These are phyloP conservation scores for Phytopythium vexans DNA, from an alignment of 352 stramenopile species.

Conservation along the genomic window DNA sequence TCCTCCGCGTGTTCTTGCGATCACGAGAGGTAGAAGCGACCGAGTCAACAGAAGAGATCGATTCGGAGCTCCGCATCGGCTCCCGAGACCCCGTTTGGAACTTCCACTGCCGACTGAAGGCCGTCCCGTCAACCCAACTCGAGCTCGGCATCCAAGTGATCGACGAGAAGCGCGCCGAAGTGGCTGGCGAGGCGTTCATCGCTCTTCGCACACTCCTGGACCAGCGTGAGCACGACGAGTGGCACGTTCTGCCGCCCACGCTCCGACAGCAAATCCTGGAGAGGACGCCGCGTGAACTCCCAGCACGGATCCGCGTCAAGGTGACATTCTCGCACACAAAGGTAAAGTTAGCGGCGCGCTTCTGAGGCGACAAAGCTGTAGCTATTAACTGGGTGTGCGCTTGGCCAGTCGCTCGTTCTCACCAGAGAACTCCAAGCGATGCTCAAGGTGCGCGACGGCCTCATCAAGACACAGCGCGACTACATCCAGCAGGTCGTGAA, in stretches of 20 bases:
- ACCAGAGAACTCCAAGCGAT: slow-evolving; percentile 45
- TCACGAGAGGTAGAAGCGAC: background rate
- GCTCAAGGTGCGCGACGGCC: slow-evolving; percentile 25
- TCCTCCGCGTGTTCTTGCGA: slow-evolving; percentile 42
- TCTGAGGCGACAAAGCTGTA: background rate
- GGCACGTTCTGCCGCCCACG: slow-evolving; percentile 52
- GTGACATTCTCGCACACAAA: slow-evolving; percentile 51
- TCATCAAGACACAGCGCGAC: slow-evolving; percentile 35
- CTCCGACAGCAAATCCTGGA: slow-evolving; percentile 61
- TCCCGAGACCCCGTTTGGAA: slow-evolving; percentile 51
- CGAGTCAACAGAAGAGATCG: slow-evolving; percentile 6
- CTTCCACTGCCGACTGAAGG: slow-evolving; percentile 20
- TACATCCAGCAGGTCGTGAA: slow-evolving; percentile 36
- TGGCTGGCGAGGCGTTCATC: slow-evolving; percentile 45
- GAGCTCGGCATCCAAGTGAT: slow-evolving; percentile 54
- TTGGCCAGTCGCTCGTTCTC: slow-evolving; percentile 46
- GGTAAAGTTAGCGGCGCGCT: slow-evolving; percentile 30
- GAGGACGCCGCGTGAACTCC: slow-evolving; percentile 20
- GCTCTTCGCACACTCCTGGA: slow-evolving; percentile 49
- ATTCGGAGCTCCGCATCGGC: slow-evolving; percentile 37
- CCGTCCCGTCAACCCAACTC: slow-evolving; percentile 32
- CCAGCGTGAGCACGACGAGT: slow-evolving; percentile 59
- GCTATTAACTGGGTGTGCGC: background rate
- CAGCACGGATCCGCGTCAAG: slow-evolving; percentile 36
- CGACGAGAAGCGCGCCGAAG: slow-evolving; percentile 38